Percentiles rank a stretch among this genome's conserved stretches.
Evolutionary conservation across 768 basidiomycete species (phyloP).

Genomic region (Podaxis sp.): DNA sequence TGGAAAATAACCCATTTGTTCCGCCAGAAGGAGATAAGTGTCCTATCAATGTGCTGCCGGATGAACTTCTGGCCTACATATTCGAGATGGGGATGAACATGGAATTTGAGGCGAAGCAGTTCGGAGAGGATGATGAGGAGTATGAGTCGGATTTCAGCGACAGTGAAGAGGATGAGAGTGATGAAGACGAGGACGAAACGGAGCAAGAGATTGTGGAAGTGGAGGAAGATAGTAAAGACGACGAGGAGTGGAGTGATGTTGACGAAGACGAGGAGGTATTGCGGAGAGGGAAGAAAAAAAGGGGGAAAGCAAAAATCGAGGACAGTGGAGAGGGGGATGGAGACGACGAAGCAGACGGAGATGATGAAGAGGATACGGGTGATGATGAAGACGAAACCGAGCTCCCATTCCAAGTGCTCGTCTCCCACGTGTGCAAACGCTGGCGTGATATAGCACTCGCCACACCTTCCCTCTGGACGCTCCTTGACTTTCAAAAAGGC

Average conservation of each 20-base stretch:
- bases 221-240: slow-evolving; percentile 21
- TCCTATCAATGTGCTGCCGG: slow-evolving; percentile 51
- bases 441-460: slow-evolving; percentile 57
- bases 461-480: slow-evolving; percentile 57
- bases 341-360: slow-evolving; percentile 18
- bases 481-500: slow-evolving; percentile 36
- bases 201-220: slow-evolving; percentile 21
- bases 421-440: slow-evolving; percentile 59
- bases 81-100: slow-evolving; percentile 45
- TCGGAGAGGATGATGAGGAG: slow-evolving; percentile 33
- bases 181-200: slow-evolving; percentile 30
- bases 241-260: slow-evolving; percentile 19
- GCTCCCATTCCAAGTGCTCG: slow-evolving; percentile 48
- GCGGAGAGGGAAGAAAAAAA: slow-evolving; percentile 13
- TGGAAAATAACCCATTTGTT: slow-evolving; percentile 45
- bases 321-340: background rate
- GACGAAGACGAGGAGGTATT: slow-evolving; percentile 18
- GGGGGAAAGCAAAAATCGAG: background rate
- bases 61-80: slow-evolving; percentile 55
- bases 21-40: slow-evolving; percentile 43
- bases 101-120: slow-evolving; percentile 31
- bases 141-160: slow-evolving; percentile 24
- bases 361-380: slow-evolving; percentile 11
- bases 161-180: slow-evolving; percentile 33
- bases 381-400: slow-evolving; percentile 14